Evolutionary conservation across 176 grass and related monocot genomes (phyloP).

Genomic region (Phoenix roebelenii): DNA sequence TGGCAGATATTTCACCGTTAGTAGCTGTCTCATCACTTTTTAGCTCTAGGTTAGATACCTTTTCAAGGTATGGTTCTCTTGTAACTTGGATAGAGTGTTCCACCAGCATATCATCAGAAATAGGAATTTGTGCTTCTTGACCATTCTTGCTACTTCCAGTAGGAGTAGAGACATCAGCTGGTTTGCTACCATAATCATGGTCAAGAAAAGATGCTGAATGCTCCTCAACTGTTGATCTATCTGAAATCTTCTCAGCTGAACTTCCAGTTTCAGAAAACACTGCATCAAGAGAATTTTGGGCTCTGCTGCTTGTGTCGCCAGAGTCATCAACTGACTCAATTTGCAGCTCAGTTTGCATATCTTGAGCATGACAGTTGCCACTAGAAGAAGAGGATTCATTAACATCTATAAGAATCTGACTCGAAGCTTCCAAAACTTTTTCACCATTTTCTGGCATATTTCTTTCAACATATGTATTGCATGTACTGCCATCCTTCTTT

Average conservation of each 20-base stretch:
- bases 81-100: conserved; percentile 18
- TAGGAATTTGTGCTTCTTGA: conserved; percentile 23
- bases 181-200: conserved; percentile 11
- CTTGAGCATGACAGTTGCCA: conserved; percentile 1
- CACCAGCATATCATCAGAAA: conserved; percentile 19
- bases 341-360: conserved; percentile 3
- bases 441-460: conserved; percentile 5
- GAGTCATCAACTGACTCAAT: conserved; percentile 1
- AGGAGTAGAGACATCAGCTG: conserved; percentile 17
- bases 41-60: neutral
- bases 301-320: conserved; percentile 8
- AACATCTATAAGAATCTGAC: conserved; percentile 19
- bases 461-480: conserved; percentile 16
- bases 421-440: conserved; percentile 7
- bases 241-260: neutral
- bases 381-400: conserved; percentile 1
- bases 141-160: conserved; percentile 13
- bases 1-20: neutral
- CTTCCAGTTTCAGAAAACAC: conserved; percentile 4
- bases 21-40: neutral
- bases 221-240: conserved; percentile 1
- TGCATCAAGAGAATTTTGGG: conserved; percentile 9
- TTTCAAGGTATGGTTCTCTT: conserved; percentile 17
- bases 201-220: conserved; percentile 23
- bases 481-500: conserved; percentile 21